Evolutionary conservation across 768 basidiomycete species (phyloP).

Genomic region (Suillus decipiens): DNA sequence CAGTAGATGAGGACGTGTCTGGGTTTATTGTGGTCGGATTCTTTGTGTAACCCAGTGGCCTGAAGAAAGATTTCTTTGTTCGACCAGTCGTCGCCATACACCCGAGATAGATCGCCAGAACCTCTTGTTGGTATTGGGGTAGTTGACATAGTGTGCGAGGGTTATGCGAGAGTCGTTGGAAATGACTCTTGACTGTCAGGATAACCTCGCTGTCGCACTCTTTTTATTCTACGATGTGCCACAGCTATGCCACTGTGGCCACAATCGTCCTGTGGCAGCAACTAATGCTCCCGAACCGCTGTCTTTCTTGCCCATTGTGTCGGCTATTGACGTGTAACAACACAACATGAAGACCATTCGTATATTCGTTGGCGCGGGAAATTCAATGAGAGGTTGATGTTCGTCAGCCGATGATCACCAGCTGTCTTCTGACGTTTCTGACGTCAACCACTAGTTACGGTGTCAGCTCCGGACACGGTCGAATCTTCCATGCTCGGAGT

Average conservation of each 20-base stretch:
- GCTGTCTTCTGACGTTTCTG: not conserved
- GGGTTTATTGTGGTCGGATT: not conserved
- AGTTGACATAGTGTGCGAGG: not conserved
- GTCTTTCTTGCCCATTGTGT: not conserved
- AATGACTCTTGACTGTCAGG: not conserved
- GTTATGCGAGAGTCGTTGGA: not conserved
- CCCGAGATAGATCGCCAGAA: not conserved
- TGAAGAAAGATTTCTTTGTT: slow-evolving; percentile 28
- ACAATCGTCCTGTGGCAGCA: not conserved
- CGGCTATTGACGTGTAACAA: not conserved
- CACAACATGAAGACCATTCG: not conserved
- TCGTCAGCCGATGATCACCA: slow-evolving; percentile 1
- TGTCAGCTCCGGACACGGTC: not conserved
- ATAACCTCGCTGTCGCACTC: not conserved
- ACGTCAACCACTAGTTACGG: not conserved
- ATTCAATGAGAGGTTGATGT: not conserved
- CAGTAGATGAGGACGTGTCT: slow-evolving; percentile 26
- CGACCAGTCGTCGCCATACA: slow-evolving; percentile 23
- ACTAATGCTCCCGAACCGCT: not conserved
- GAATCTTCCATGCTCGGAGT: not conserved
- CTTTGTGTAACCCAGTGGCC: slow-evolving; percentile 10
- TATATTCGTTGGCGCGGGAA: not conserved
- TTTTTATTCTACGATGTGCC: not conserved
- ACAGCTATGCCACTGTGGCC: not conserved
- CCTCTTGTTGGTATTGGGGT: slow-evolving; percentile 6